These are phyloP conservation scores for Umbelopsis sp. DNA, from an alignment of 371 early-diverging fungal species.

Conservation along the genomic window DNA sequence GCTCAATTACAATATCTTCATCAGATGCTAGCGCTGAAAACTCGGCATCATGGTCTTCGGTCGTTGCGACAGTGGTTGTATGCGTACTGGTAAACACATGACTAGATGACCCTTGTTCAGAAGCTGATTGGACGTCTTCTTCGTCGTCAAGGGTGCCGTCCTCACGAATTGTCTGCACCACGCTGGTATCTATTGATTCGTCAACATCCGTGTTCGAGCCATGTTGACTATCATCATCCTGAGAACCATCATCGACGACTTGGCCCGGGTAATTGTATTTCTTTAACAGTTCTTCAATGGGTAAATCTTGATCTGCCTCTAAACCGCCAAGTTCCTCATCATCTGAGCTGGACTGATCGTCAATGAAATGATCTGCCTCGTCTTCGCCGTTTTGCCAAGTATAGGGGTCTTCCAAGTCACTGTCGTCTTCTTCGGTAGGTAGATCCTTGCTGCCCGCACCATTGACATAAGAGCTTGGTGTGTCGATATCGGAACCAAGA, in stretches of 20 bases:
- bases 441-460: neutral
- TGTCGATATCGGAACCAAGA: constrained; percentile 18
- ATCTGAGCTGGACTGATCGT: constrained; percentile 35
- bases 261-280: constrained; percentile 49
- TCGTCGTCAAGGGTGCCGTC: neutral
- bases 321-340: constrained; percentile 39
- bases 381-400: constrained; percentile 27
- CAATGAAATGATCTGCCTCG: constrained; percentile 40
- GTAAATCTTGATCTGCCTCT: constrained; percentile 45
- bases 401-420: constrained; percentile 27
- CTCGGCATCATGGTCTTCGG: constrained; percentile 29
- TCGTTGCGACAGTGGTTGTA: neutral
- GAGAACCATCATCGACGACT: constrained; percentile 20
- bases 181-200: constrained; percentile 10
- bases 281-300: constrained; percentile 62
- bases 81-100: neutral
- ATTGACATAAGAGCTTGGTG: constrained; percentile 4
- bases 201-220: neutral
- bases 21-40: constrained; percentile 26
- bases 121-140: constrained; percentile 6
- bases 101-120: neutral
- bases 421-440: constrained; percentile 26
- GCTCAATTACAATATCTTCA: constrained; percentile 34
- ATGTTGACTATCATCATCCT: constrained; percentile 18
- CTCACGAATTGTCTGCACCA: constrained; percentile 17